Percentiles rank a stretch among this genome's conserved stretches.
These are phyloP conservation scores for Dendrothele bispora DNA, from an alignment of 768 basidiomycete genomes.

Conservation along the genomic window DNA sequence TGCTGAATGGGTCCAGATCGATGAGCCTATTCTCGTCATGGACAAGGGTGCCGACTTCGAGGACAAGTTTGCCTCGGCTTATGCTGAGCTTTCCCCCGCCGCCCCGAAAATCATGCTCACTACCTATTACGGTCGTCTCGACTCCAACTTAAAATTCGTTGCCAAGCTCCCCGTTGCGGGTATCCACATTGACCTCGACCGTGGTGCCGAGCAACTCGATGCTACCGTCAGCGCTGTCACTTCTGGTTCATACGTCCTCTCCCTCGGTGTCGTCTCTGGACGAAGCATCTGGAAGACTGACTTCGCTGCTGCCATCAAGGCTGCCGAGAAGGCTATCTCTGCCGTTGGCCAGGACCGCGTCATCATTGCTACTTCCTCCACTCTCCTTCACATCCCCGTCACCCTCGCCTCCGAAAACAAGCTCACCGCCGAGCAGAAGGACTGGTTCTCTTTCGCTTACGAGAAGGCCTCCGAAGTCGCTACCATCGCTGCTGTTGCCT, in stretches of 20 bases:
- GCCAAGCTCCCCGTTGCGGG: slow-evolving; percentile 91
- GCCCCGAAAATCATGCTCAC: slow-evolving; percentile 92
- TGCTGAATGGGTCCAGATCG: slow-evolving; percentile 92
- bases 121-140: slow-evolving; percentile 97
- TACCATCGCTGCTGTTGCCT: slow-evolving; percentile 79
- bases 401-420: slow-evolving; percentile 92
- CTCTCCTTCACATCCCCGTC: slow-evolving; percentile 97
- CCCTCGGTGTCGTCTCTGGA: slow-evolving; percentile 94
- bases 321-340: slow-evolving; percentile 82
- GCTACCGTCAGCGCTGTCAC: slow-evolving; percentile 81
- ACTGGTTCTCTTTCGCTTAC: slow-evolving; percentile 98
- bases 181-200: slow-evolving; percentile 95
- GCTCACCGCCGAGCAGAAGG: slow-evolving; percentile 84
- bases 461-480: slow-evolving; percentile 95
- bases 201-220: slow-evolving; percentile 88
- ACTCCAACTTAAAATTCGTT: slow-evolving; percentile 83
- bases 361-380: slow-evolving; percentile 94
- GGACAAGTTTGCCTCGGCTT: slow-evolving; percentile 78
- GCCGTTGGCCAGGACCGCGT: slow-evolving; percentile 85
- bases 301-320: slow-evolving; percentile 77
- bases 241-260: slow-evolving; percentile 76
- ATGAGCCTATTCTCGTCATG: slow-evolving; percentile 94
- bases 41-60: slow-evolving; percentile 78
- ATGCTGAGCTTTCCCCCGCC: slow-evolving; percentile 76
- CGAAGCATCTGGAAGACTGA: slow-evolving; percentile 99